These are phyloP conservation scores for Phytophthora palmivora DNA, from an alignment of 352 stramenopile species.

Conservation along the genomic window DNA sequence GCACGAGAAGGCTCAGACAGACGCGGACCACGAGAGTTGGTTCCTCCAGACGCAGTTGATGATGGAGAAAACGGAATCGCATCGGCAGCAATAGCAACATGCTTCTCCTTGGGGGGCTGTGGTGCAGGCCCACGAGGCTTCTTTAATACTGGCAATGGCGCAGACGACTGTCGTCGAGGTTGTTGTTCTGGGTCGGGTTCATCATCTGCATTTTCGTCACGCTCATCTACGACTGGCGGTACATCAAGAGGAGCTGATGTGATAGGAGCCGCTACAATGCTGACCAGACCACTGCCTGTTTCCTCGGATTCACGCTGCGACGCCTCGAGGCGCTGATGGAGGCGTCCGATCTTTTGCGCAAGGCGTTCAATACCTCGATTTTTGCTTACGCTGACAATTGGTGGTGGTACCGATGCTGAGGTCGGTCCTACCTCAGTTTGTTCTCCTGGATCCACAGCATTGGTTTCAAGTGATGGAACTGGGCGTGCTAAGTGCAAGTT, in stretches of 20 bases:
- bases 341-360: conserved; percentile 53
- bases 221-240: conserved; percentile 29
- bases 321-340: conserved; percentile 54
- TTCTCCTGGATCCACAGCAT: conserved; percentile 1
- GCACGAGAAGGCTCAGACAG: conserved; percentile 35
- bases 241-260: conserved; percentile 15
- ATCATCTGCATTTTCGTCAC: conserved; percentile 21
- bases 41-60: conserved; percentile 1
- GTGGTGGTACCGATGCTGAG: conserved; percentile 9
- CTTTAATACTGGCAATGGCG: conserved; percentile 18
- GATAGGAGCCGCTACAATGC: conserved; percentile 4
- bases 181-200: conserved; percentile 44
- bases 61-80: conserved; percentile 11
- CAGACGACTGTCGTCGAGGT: conserved; percentile 20
- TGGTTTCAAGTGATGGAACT: not conserved
- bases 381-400: conserved; percentile 44
- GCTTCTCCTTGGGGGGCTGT: conserved; percentile 29
- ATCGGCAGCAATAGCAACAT: conserved; percentile 27
- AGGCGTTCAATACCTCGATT: conserved; percentile 53
- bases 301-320: conserved; percentile 32
- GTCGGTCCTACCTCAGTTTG: conserved; percentile 16
- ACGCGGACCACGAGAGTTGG: conserved; percentile 8
- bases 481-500: conserved; percentile 14
- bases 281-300: conserved; percentile 4
- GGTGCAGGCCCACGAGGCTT: conserved; percentile 8